Percentiles rank a stretch among this genome's conserved stretches.
phyloP scores from a whole-genome alignment of 805 yeast genomes.

The Myxozyma geophila region DNA sequence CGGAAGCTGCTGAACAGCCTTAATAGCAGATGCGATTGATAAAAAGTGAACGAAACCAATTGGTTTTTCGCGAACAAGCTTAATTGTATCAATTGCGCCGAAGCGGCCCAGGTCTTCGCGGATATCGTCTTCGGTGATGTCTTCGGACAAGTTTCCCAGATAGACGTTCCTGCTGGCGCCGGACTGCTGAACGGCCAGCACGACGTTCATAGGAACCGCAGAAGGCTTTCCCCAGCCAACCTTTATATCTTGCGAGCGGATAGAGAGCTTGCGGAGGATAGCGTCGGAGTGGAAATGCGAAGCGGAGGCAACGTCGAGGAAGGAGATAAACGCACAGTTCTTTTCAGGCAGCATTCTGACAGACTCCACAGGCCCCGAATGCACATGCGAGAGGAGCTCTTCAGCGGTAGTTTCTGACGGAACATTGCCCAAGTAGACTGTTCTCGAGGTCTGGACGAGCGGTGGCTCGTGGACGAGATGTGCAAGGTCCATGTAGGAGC shows the following conservation, averaged over 20 bases:
- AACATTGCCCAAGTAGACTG: slow-evolving; percentile 87
- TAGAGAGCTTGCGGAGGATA: slow-evolving; percentile 76
- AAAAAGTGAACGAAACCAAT: slow-evolving; percentile 82
- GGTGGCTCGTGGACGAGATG: slow-evolving; percentile 23
- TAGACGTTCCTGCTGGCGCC: slow-evolving; percentile 95
- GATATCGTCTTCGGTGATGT: slow-evolving; percentile 68
- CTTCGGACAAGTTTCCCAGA: slow-evolving; percentile 75
- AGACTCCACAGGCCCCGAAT: slow-evolving; percentile 86
- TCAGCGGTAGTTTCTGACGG: slow-evolving; percentile 80
- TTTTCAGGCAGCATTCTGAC: slow-evolving; percentile 73
- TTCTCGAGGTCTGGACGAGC: slow-evolving; percentile 52
- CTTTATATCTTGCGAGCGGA: slow-evolving; percentile 79
- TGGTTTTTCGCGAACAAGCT: slow-evolving; percentile 79
- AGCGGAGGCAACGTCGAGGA: slow-evolving; percentile 87
- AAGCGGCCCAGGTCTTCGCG: slow-evolving; percentile 66
- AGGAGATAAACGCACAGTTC: slow-evolving; percentile 87
- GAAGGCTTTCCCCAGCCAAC: slow-evolving; percentile 93
- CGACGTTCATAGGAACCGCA: slow-evolving; percentile 73
- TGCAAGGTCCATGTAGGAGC: slow-evolving; percentile 34
- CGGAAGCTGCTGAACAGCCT: slow-evolving; percentile 78
- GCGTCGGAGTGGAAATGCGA: slow-evolving; percentile 92
- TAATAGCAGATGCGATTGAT: slow-evolving; percentile 81
- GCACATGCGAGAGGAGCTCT: slow-evolving; percentile 84
- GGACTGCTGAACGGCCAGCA: slow-evolving; percentile 75
- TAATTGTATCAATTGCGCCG: slow-evolving; percentile 86